Evolutionary conservation across 1,284 basidiomycete genomes (phyloP), one percentile per base, ranked within the genome.

Genomic region (Ustilago bromivora): DNA sequence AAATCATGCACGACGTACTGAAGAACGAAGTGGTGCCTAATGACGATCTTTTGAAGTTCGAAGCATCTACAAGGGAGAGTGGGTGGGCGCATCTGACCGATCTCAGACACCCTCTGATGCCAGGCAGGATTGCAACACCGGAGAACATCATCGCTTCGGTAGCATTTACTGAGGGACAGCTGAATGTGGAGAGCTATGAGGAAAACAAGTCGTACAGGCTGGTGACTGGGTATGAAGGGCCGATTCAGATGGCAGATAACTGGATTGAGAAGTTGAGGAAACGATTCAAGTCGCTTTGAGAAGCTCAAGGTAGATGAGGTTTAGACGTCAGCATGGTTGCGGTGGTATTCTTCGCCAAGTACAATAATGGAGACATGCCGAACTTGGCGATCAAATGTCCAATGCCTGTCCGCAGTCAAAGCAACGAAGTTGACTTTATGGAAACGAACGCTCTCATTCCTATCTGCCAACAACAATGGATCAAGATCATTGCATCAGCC

Each of bases 21-120:
- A 71, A 80, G 57, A 66, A 67, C 46, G 62, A 82, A 15, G 66
- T 78, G 8, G 78, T 83, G 1, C 65, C 77, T 8, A 40, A 81
- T 35, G 84, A 85, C 56, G 79, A 78, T 12, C 55, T 78, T 52
- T 68, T 85, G 31, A 57, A 72, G 11, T 79, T 81, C 41, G 84
- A 85, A 52, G 84, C 84, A 0, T 49, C 66, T 6, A 75, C 79
- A 41, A 61, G 84, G 11, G 65, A 70, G 51, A 79, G 79, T 35
- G 84, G 84, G 4, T 85, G 81, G 80, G 81, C 81, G 31, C 84
- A 85, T 59, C 49, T 85, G 15, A 79, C 70, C 54, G 83, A 85
- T 64, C 62, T 64, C 8, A 68, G 84, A 9, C 72, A 82, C 12
- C 71, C 61, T 7, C 66, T 83, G n/a, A 83, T 81, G 78, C 84